Conservation (phyloP, 257 asterid species). For the Nicotiana tomentosiformis region DNA sequence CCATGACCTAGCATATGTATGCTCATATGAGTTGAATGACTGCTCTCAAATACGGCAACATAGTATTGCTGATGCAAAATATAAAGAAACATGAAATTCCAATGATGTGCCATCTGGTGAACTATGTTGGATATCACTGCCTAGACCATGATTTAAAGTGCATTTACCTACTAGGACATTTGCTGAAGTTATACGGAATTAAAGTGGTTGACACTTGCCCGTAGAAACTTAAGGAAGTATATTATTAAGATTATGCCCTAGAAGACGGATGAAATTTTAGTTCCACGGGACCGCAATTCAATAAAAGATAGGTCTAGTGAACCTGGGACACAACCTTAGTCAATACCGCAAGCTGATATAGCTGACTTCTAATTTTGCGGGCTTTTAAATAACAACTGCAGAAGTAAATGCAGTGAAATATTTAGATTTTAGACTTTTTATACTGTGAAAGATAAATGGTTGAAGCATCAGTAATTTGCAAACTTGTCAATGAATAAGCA, state of each 20-base stretch:
- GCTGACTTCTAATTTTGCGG: background rate
- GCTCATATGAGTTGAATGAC: background rate
- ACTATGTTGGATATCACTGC: background rate
- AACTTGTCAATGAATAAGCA: background rate
- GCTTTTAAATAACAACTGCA: background rate
- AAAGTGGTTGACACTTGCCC: background rate
- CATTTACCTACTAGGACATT: background rate
- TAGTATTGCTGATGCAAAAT: background rate
- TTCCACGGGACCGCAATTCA: background rate
- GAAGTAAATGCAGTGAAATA: background rate
- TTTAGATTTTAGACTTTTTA: background rate
- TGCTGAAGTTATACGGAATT: background rate
- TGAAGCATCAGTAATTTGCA: background rate
- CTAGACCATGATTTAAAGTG: background rate
- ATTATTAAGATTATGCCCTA: background rate
- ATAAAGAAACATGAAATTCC: background rate
- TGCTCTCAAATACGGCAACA: background rate
- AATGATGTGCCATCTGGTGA: background rate
- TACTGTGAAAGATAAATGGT: background rate
- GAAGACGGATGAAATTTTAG: background rate
- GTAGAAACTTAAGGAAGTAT: background rate
- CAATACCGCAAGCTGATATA: background rate
- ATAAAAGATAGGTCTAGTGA: background rate
- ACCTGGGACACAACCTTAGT: slow-evolving; percentile 1
- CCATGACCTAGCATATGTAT: background rate